Conservation (phyloP, 2,329 filamentous ascomycete genomes). For the Colletotrichum karsti region DNA sequence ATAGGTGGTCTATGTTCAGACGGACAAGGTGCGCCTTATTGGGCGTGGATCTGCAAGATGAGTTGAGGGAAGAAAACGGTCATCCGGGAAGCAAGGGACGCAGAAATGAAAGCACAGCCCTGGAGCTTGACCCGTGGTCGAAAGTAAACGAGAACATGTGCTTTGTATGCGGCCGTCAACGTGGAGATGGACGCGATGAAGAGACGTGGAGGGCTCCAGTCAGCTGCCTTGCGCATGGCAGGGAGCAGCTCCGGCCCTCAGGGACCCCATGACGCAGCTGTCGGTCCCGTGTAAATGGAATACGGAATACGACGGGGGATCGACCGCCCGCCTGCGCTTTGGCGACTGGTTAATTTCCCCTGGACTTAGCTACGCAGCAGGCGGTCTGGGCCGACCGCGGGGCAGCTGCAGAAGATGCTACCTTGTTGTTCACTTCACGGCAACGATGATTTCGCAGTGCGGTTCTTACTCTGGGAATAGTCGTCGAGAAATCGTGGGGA, state of each 20-base stretch:
- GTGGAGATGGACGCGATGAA: background rate
- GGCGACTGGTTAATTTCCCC: background rate
- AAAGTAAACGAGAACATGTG: background rate
- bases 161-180: background rate
- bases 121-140: background rate
- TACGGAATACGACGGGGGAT: background rate
- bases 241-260: background rate
- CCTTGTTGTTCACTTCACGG: background rate
- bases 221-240: background rate
- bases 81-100: background rate
- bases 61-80: background rate
- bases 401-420: background rate
- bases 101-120: background rate
- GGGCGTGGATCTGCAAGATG: background rate
- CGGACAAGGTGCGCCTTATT: background rate
- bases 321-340: background rate
- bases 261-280: slow-evolving; percentile 25
- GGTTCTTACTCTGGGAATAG: too few species aligned
- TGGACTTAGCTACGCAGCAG: background rate
- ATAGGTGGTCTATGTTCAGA: background rate
- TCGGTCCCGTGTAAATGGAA: slow-evolving; percentile 13
- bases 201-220: slow-evolving; percentile 9
- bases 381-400: slow-evolving; percentile 9
- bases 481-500: too few species aligned
- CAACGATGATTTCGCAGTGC: too few species aligned